phyloP scores from a whole-genome alignment of 768 basidiomycete species.

The Sarcomyxa edulis region DNA sequence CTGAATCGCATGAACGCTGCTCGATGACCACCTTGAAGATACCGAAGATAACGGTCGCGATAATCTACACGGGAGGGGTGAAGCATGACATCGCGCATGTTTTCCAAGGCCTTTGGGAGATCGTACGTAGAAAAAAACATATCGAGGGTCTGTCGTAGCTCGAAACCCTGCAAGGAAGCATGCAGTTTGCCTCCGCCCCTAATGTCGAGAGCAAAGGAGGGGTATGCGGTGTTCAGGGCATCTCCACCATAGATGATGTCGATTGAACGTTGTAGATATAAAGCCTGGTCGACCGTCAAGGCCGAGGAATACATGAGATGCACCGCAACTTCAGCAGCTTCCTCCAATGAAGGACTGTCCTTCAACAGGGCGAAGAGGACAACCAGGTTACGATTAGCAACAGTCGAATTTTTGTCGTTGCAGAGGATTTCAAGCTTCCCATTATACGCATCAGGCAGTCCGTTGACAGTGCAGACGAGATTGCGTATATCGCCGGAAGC shows the following conservation, averaged over 20 bases:
- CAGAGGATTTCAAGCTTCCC: slow-evolving; percentile 18
- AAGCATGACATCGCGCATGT: slow-evolving; percentile 23
- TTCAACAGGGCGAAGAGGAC: slow-evolving; percentile 21
- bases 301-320: slow-evolving; percentile 30
- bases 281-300: slow-evolving; percentile 18
- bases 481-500: slow-evolving; percentile 25
- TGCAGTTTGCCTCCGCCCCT: slow-evolving; percentile 19
- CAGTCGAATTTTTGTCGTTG: slow-evolving; percentile 16
- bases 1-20: slow-evolving; percentile 21
- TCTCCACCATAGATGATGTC: slow-evolving; percentile 14
- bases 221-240: slow-evolving; percentile 7
- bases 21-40: slow-evolving; percentile 30
- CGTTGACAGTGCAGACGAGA: slow-evolving; percentile 23
- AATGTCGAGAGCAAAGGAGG: slow-evolving; percentile 13
- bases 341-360: slow-evolving; percentile 15
- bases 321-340: slow-evolving; percentile 24
- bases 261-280: slow-evolving; percentile 18
- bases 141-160: slow-evolving; percentile 14
- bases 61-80: slow-evolving; percentile 29
- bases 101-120: slow-evolving; percentile 14
- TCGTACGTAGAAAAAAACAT: slow-evolving; percentile 21
- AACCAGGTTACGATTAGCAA: slow-evolving; percentile 18
- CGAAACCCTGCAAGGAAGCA: slow-evolving; percentile 9
- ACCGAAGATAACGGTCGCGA: slow-evolving; percentile 29
- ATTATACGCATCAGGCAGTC: slow-evolving; percentile 15